These are phyloP conservation scores for Naegleria fowleri DNA, from an alignment of 208 protist genomes.

Conservation along the genomic window DNA sequence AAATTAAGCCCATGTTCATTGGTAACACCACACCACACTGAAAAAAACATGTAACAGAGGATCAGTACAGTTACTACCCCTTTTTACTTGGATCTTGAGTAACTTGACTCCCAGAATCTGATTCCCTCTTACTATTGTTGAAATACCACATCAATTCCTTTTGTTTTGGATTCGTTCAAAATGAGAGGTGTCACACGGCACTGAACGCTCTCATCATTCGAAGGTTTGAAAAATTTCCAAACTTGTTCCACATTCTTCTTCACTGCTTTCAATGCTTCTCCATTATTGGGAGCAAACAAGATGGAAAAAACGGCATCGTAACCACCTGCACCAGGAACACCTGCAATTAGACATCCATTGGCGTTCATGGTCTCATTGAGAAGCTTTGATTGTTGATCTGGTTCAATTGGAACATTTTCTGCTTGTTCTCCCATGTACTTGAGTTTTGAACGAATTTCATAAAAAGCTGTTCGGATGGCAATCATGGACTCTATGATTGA, in stretches of 20 bases:
- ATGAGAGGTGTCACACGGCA: background rate
- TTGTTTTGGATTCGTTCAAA: background rate
- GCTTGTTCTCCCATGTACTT: slow-evolving; percentile 68
- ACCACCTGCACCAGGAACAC: slow-evolving; percentile 76
- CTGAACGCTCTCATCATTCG: background rate
- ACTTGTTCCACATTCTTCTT: background rate
- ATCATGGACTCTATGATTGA: background rate
- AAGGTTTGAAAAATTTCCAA: background rate
- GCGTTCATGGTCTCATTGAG: slow-evolving; percentile 63
- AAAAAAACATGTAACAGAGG: too few relatives aligned
- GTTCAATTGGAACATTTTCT: slow-evolving; percentile 68
- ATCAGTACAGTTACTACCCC: too few relatives aligned
- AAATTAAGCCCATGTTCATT: too few relatives aligned
- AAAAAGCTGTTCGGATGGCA: slow-evolving; percentile 29
- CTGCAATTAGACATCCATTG: slow-evolving; percentile 49
- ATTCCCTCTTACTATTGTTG: background rate
- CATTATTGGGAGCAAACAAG: background rate
- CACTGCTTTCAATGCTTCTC: background rate
- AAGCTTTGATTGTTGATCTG: slow-evolving; percentile 62
- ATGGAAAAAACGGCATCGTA: slow-evolving; percentile 23
- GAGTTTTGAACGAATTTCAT: slow-evolving; percentile 40
- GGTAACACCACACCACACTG: too few relatives aligned
- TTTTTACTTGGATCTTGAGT: background rate
- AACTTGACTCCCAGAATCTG: too few relatives aligned
- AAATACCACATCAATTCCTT: background rate